phyloP scores from a whole-genome alignment of 2,329 filamentous ascomycete genomes.

The Ceratocystis eucalypticola region DNA sequence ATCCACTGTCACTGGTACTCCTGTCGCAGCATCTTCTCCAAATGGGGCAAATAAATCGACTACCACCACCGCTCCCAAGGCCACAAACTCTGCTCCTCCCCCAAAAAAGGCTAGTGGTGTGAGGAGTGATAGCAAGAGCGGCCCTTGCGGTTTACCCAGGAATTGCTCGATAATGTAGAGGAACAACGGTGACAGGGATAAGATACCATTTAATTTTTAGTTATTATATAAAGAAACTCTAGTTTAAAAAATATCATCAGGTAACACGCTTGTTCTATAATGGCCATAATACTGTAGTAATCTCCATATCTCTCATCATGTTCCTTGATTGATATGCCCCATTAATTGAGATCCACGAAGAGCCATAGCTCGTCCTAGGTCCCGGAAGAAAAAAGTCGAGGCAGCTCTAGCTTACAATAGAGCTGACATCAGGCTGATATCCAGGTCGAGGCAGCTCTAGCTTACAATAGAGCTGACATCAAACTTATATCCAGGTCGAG shows the following conservation, averaged over 20 bases:
- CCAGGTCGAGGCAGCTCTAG: background rate
- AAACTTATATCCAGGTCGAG: background rate
- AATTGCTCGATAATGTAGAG: constrained; percentile 19
- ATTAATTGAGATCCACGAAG: no score
- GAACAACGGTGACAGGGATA: background rate
- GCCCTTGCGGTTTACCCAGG: constrained; percentile 60
- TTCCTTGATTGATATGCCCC: no score
- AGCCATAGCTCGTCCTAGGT: no score
- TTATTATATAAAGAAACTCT: background rate
- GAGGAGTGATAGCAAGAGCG: constrained; percentile 42
- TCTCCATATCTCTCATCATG: no score
- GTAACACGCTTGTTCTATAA: background rate
- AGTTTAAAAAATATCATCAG: background rate
- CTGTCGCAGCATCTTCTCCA: constrained; percentile 17
- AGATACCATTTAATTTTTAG: constrained; percentile 18
- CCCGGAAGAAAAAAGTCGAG: no score
- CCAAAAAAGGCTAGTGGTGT: constrained; percentile 24
- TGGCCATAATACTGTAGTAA: no score
- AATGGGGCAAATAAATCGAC: background rate
- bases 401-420: background rate
- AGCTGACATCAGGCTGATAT: background rate
- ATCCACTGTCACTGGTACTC: constrained; percentile 22
- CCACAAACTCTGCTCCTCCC: constrained; percentile 18
- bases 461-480: background rate
- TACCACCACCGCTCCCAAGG: constrained; percentile 17